A percentile compares a stretch with the other conserved stretches of the same genome.
phyloP scores from a whole-genome alignment of 495 filamentous ascomycete species.

The Usnea hakonensis region DNA sequence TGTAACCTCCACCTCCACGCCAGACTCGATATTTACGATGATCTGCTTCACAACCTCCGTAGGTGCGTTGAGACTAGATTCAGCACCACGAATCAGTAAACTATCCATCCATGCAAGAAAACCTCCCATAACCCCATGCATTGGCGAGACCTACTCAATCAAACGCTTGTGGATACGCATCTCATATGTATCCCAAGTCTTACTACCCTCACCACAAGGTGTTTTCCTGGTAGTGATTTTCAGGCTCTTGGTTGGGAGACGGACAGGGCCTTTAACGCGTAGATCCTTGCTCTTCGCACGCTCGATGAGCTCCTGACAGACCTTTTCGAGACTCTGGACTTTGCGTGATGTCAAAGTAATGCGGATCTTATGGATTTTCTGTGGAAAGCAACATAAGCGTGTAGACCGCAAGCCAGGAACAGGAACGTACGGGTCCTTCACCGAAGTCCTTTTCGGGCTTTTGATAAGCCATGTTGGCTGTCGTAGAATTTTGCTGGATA shows the following conservation, averaged over 20 bases:
- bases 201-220: slow-evolving; percentile 97
- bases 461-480: slow-evolving; percentile 81
- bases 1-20: slow-evolving; percentile 99
- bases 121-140: neutral
- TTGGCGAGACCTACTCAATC: slow-evolving; percentile 61
- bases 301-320: slow-evolving; percentile 95
- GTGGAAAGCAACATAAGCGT: slow-evolving; percentile 4
- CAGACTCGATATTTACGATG: slow-evolving; percentile 99
- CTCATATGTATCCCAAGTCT: slow-evolving; percentile 99
- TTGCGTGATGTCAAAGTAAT: slow-evolving; percentile 95
- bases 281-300: slow-evolving; percentile 98
- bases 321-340: slow-evolving; percentile 93
- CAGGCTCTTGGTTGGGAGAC: slow-evolving; percentile 94
- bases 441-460: slow-evolving; percentile 89
- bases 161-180: slow-evolving; percentile 99
- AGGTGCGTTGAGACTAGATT: slow-evolving; percentile 75
- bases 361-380: slow-evolving; percentile 97
- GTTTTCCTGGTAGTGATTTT: slow-evolving; percentile 95
- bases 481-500: slow-evolving; percentile 8
- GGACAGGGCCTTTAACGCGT: slow-evolving; percentile 97
- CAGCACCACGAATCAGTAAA: neutral
- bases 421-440: slow-evolving; percentile 61
- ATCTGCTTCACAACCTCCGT: slow-evolving; percentile 99
- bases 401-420: neutral
- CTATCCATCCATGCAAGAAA: neutral